A percentile compares a stretch with the other conserved stretches of the same genome.
These are phyloP conservation scores for Stenocarpella maydis DNA, from an alignment of 2,329 filamentous ascomycete genomes.

Conservation along the genomic window DNA sequence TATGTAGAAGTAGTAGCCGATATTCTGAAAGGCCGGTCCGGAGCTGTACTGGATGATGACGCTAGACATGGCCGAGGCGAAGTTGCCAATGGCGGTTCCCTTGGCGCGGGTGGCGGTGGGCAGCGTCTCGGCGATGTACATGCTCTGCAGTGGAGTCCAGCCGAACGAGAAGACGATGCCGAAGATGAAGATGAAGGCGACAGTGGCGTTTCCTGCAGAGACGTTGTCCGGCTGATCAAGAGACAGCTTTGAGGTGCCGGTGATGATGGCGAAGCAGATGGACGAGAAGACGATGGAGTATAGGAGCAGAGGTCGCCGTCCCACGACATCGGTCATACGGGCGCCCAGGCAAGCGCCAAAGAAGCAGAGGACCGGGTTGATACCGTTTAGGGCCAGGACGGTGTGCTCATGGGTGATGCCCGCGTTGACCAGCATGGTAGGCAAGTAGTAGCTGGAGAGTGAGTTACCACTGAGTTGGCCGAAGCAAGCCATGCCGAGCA, in stretches of 20 bases:
- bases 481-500: conserved; percentile 60
- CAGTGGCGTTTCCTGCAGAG: conserved; percentile 52
- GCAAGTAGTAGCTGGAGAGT: conserved; percentile 63
- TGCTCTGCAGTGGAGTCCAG: conserved; percentile 58
- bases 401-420: conserved; percentile 59
- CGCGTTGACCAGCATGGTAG: conserved; percentile 57
- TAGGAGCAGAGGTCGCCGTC: conserved; percentile 64
- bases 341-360: conserved; percentile 61
- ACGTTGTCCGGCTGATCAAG: conserved; percentile 46
- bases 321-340: conserved; percentile 62
- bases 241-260: conserved; percentile 55
- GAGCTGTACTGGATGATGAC: conserved; percentile 54
- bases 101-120: conserved; percentile 55
- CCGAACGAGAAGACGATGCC: conserved; percentile 60
- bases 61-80: conserved; percentile 49
- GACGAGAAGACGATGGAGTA: conserved; percentile 56
- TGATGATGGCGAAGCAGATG: conserved; percentile 57
- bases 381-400: conserved; percentile 58
- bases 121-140: conserved; percentile 58
- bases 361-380: conserved; percentile 63
- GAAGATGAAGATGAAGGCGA: conserved; percentile 62
- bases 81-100: conserved; percentile 53
- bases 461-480: conserved; percentile 62
- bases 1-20: conserved; percentile 55
- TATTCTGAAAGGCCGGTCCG: conserved; percentile 52